Percentiles rank a stretch among this genome's conserved stretches.
These are phyloP conservation scores for Cnidoscolus chayamansa DNA, from an alignment of 441 rosid genomes.

Conservation along the genomic window DNA sequence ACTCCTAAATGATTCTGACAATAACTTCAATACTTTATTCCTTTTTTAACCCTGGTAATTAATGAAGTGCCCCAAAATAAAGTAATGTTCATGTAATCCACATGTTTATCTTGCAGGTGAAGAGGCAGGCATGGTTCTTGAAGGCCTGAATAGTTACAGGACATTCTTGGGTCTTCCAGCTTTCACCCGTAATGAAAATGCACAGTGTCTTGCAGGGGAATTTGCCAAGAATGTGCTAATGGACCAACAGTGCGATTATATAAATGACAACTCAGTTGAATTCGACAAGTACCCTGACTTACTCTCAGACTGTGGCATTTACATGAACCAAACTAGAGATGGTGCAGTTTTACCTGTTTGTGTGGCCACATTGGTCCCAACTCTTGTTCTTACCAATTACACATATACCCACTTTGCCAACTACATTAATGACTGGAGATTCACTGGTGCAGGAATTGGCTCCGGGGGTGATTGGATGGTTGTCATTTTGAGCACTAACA, in stretches of 20 bases:
- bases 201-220: slow-evolving; percentile 55
- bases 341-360: slow-evolving; percentile 65
- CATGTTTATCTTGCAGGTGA: slow-evolving; percentile 4
- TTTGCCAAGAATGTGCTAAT: slow-evolving; percentile 46
- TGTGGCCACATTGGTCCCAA: slow-evolving; percentile 48
- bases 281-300: slow-evolving; percentile 39
- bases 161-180: slow-evolving; percentile 42
- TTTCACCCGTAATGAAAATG: slow-evolving; percentile 50
- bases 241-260: slow-evolving; percentile 41
- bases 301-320: slow-evolving; percentile 52
- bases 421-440: slow-evolving; percentile 56
- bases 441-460: slow-evolving; percentile 56
- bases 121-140: slow-evolving; percentile 55
- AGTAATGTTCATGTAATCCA: no score
- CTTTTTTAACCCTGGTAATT: no score
- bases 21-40: no score
- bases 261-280: slow-evolving; percentile 30
- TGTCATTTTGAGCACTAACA: slow-evolving; percentile 48
- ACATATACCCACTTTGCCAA: slow-evolving; percentile 49
- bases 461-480: slow-evolving; percentile 80
- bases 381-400: slow-evolving; percentile 62
- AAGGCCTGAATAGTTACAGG: slow-evolving; percentile 66
- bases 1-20: no score
- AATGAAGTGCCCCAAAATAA: no score
- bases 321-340: slow-evolving; percentile 48